Evolutionary conservation across 352 stramenopile genomes (phyloP), one percentile per base, ranked within the genome.

Genomic region (Phytophthora pluvialis): DNA sequence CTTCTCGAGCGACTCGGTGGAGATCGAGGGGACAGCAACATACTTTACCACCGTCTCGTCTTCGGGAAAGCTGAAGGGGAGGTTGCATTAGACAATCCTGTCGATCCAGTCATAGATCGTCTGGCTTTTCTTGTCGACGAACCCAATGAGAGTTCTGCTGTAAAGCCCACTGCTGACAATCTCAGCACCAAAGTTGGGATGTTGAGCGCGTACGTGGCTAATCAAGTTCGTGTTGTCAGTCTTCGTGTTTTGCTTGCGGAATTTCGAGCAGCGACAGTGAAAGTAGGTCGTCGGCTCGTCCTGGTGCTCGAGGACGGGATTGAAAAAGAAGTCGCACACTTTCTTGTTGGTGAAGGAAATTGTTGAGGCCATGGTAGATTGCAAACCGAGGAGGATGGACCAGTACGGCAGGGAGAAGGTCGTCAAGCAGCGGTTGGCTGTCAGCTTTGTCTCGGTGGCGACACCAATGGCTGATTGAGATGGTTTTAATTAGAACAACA

Each of bases 171-270:
- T 45, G 16, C 25, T 40, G 11, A 9, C 32, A 1, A 50, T 60
- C 5, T 12, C 49, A 1, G 46, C 38, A 2, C 45, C 29, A 18
- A 58, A 65, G 29, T 47, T 32, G 5, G 46, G 38, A 16, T 58
- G 46, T 4, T 15, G 38, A 32, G 40, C 48, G 5, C 43, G 9
- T 16, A 65, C 13, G 29, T 57, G 47, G 39, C 42, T 31, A 3
- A 58, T 45, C 9, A 60, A 21, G 12, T 51, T 60, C n/a, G 26
- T 60, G 25, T 60, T 45, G 40, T 31, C 52, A 31, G 16, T 51
- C 29, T 44, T 44, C 5, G 52, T 18, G 7, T 13, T 18, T 60
- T 51, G 15, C 29, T 60, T 60, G 6, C 39, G 8, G 4, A 60
- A 0, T 18, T 43, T 16, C 33, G 28, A 42, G 40, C 52, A 35